Conservation (phyloP, 139 green algal genomes). For the Chlorella sp. region DNA sequence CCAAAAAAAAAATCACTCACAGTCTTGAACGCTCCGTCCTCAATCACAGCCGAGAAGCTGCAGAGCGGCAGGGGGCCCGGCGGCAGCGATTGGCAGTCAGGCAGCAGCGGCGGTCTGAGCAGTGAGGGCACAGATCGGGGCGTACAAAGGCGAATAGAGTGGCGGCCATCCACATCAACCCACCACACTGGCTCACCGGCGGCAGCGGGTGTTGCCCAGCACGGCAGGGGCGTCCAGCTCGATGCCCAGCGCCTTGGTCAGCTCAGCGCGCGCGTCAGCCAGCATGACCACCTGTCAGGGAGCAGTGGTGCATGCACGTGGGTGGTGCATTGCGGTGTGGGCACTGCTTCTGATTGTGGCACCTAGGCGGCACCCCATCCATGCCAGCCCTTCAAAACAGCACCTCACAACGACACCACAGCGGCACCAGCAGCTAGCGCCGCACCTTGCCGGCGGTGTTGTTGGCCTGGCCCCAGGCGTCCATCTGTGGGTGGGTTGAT, state of each 20-base stretch:
- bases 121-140: no score
- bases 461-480: constrained; percentile 75
- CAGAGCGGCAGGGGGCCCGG: background rate
- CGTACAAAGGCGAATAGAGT: no score
- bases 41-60: constrained; percentile 62
- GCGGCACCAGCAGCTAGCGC: no score
- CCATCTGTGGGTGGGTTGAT: constrained; percentile 7
- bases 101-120: no score
- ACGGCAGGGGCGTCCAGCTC: constrained; percentile 66
- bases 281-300: constrained; percentile 21
- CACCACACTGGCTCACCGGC: constrained; percentile 39
- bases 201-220: constrained; percentile 56
- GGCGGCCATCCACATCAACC: background rate
- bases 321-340: no score
- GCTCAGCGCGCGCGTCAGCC: constrained; percentile 47
- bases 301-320: no score
- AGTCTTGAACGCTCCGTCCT: constrained; percentile 57
- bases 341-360: no score
- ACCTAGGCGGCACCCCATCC: no score
- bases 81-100: background rate
- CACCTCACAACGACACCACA: no score
- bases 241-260: constrained; percentile 75
- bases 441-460: constrained; percentile 56
- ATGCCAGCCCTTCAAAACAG: no score
- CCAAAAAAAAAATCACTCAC: no score